Base-by-base conservation (phyloP, 345 rosid species). In the Anastatica hierochuntica region DNA sequence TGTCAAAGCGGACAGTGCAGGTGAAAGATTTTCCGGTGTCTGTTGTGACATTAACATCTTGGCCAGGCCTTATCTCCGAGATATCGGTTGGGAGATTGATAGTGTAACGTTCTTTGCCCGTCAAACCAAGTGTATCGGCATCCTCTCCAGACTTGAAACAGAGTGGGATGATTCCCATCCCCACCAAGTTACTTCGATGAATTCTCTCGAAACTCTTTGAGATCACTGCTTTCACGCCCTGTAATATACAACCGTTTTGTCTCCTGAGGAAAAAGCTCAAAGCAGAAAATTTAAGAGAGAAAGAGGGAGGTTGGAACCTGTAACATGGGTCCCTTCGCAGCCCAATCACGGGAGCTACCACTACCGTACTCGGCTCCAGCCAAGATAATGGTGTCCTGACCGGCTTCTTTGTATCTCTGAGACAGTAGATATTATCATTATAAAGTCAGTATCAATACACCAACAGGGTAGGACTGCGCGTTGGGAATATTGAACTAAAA, bases 301-400 rank as follows among this genome's bases (percentile, higher is more conserved):
- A 19, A 5, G 20, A 29, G 19, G 13, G 1, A 7, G 29, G 15
- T 43, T 13, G 9, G 24, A 36, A 88, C 98, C 90, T 81, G 73
- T 44, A 92, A 54, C 95, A 88, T 81, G 14, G 99, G 99, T 62
- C 99, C 99, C 78, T 92, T 92, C 44, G 99, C 97, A 62, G 99
- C 99, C 99, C 99, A 92, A 75, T 92, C 99, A 53, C 99, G 77
- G 16, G 99, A 92, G 76, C 99, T 92, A 76, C 99, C 99, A 59
- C 99, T 92, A 70, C 97, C 97, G 43, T 92, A 92, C 66, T 92
- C 99, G 1, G 97, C 94, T 70, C 99, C 97, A 67, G 99, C 99
- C 44, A 92, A 68, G 55, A 92, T 62, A 50, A 92, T 79, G 62
- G 99, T 88, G 65, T 73, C 89, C 6, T 73, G 78, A 14, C 97